Evolutionary conservation across 2,329 filamentous ascomycete genomes (phyloP), one percentile per base, ranked within the genome.

Genomic region (Xylaria digitata): DNA sequence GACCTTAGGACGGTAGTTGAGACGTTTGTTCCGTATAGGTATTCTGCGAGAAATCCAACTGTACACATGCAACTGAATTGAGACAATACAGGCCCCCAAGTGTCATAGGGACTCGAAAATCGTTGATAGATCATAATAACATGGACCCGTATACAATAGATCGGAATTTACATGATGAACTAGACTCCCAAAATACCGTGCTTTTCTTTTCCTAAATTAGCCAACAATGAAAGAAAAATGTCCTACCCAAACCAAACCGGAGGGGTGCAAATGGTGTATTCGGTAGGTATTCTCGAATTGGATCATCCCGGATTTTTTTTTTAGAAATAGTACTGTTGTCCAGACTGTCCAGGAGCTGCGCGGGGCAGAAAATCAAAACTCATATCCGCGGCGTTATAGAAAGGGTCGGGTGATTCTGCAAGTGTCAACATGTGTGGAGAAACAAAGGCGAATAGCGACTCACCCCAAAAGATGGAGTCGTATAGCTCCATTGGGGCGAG

Each of bases 401-500:
- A 88, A 0, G 86, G 84, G 72, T 88, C 85, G 4, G 86, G 86
- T 1, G 85, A 86, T 81, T 88, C 86, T 88, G 67, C 15, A 26
- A 45, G 26, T 13, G 60, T 70, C 52, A 70, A 65, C 6, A 42
- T n/a, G 21, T 40, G 52, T 58, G 52, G 65, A 50, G 61, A 50
- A 69, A 67, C n/a, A 55, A 63, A 53, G 11, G 55, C 43, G 21
- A 58, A 60, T 40, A n/a, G 68, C 37, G 34, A 81, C 86, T 76
- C 78, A 89, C 87, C 88, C 83, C 87, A 89, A 80, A 89, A 90
- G 52, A 90, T 90, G 3, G 87, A 89, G 72, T 90, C 87, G 74
- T 89, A 90, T 0, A 90, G 78, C 67, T 90, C 88, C 87, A 90
- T 88, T 0, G 88, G 88, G 43, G 88, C 88, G 82, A 90, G 86